Conservation (phyloP, 2,329 filamentous ascomycete genomes). For the Corynespora cassiicola region DNA sequence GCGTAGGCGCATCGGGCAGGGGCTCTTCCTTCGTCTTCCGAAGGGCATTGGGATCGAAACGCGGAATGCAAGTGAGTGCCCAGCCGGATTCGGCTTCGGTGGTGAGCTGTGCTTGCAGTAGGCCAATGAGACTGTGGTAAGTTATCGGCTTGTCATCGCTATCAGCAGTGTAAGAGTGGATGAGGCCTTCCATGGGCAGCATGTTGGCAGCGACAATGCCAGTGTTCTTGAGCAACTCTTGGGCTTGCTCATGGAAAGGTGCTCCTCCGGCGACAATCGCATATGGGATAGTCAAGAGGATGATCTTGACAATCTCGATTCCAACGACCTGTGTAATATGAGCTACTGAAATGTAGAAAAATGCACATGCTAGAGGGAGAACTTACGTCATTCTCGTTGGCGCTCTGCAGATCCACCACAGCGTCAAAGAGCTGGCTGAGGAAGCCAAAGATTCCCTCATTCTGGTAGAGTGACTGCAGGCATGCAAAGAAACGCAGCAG, state of each 20-base stretch:
- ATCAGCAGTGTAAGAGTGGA: slow-evolving; percentile 80
- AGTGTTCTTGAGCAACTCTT: slow-evolving; percentile 86
- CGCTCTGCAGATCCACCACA: slow-evolving; percentile 91
- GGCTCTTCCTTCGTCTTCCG: slow-evolving; percentile 69
- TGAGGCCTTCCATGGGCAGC: slow-evolving; percentile 81
- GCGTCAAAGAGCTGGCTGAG: slow-evolving; percentile 89
- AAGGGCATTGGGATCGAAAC: slow-evolving; percentile 54
- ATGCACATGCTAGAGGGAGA: accelerated
- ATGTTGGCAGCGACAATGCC: slow-evolving; percentile 91
- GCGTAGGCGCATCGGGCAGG: slow-evolving; percentile 64
- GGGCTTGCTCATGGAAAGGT: slow-evolving; percentile 68
- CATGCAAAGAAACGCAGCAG: slow-evolving; percentile 88
- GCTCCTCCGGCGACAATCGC: slow-evolving; percentile 59
- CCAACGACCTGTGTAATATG: slow-evolving; percentile 60
- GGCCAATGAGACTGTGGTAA: slow-evolving; percentile 75
- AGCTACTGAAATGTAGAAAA: slow-evolving; percentile 16
- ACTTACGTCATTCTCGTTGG: slow-evolving; percentile 88
- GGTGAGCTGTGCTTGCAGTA: slow-evolving; percentile 87
- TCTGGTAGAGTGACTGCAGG: slow-evolving; percentile 79
- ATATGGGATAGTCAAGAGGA: slow-evolving; percentile 93
- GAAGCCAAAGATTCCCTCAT: slow-evolving; percentile 83
- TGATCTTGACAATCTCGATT: slow-evolving; percentile 93
- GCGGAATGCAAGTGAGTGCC: slow-evolving; percentile 71
- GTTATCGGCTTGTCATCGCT: slow-evolving; percentile 67
- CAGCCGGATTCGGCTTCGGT: slow-evolving; percentile 76